phyloP scores from a whole-genome alignment of 2,329 filamentous ascomycete species.

The Didymella arachidicola region DNA sequence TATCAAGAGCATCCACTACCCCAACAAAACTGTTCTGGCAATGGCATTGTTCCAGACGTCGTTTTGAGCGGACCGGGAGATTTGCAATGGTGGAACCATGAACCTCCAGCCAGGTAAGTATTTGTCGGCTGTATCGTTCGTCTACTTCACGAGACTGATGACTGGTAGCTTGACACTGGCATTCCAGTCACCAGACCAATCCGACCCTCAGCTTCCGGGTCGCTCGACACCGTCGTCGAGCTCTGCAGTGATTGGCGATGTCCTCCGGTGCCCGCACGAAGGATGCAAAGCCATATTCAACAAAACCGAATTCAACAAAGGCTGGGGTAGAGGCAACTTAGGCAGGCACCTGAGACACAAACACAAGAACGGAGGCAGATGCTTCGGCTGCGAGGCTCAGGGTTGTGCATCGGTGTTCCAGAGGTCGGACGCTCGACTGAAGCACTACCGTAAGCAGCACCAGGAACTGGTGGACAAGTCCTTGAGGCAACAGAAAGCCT shows the following conservation, averaged over 20 bases:
- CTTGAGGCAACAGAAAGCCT: background rate
- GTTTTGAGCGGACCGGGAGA: background rate
- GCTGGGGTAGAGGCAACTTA: background rate
- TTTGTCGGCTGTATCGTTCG: too few species aligned
- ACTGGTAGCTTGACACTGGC: background rate
- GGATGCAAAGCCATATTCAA: background rate
- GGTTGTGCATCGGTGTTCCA: background rate
- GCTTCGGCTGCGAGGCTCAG: background rate
- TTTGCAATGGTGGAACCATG: background rate
- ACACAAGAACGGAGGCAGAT: background rate
- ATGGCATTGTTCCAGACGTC: background rate
- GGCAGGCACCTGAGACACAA: background rate
- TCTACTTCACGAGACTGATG: background rate
- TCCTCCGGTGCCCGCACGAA: background rate
- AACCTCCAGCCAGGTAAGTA: too few species aligned
- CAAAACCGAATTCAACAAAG: background rate
- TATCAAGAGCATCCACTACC: background rate
- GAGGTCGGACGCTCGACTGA: slow-evolving; percentile 5
- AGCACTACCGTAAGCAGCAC: background rate
- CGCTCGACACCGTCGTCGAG: background rate
- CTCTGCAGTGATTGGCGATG: background rate
- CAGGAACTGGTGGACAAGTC: background rate
- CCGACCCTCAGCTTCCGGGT: background rate
- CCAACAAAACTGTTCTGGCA: background rate
- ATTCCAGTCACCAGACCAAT: background rate